Evolutionary conservation across 139 green algal genomes (phyloP).

Genomic region (Micromonas commoda): DNA sequence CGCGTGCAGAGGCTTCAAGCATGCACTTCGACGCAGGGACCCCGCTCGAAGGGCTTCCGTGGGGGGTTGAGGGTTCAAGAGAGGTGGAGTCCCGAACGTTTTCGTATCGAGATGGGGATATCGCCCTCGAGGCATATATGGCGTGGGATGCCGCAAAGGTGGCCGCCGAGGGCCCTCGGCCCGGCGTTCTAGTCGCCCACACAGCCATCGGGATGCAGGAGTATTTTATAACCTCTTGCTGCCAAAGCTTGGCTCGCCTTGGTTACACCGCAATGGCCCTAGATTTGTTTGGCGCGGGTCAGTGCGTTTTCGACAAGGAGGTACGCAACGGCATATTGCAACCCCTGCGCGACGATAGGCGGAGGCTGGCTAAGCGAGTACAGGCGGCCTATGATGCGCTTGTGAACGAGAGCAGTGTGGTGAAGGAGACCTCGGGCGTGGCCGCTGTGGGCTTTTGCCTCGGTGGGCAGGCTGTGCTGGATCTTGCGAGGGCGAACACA

Average conservation of each 20-base stretch:
- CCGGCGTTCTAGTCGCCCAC: conserved; percentile 24
- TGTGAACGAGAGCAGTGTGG: neutral
- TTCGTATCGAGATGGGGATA: no score
- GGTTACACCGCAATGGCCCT: neutral
- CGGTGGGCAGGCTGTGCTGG: conserved; percentile 12
- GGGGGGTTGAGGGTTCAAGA: no score
- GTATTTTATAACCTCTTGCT: neutral
- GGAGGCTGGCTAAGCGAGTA: neutral
- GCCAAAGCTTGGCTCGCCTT: neutral
- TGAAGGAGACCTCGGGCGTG: neutral
- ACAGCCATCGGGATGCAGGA: conserved; percentile 19
- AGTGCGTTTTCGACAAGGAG: conserved; percentile 18
- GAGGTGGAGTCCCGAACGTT: no score
- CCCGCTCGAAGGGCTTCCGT: no score
- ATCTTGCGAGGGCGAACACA: neutral
- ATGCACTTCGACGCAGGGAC: no score
- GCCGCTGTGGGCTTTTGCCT: conserved; percentile 22
- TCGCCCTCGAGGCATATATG: no score
- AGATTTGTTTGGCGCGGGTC: neutral
- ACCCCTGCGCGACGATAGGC: neutral
- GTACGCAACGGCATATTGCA: neutral
- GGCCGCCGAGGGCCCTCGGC: no score
- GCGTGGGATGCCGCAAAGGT: no score
- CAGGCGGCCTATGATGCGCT: neutral
- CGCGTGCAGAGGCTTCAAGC: no score